Evolutionary conservation across 331 rosid species (phyloP).

Genomic region (Malus hybrid): DNA sequence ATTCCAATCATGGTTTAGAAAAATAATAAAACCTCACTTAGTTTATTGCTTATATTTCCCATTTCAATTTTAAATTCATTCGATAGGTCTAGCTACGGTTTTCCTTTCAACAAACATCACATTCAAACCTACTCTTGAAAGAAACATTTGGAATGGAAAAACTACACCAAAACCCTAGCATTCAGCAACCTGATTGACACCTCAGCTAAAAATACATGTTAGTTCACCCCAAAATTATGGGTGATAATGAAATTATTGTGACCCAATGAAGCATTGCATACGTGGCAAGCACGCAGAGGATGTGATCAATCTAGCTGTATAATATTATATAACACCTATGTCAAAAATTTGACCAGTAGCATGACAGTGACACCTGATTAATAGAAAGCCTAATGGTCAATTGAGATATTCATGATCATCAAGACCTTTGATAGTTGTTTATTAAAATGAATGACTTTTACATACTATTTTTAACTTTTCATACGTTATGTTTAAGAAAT

Average conservation of each 20-base stretch:
- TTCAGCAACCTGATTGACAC: constrained; percentile 34
- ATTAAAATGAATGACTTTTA: not conserved
- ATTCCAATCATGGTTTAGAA: constrained; percentile 20
- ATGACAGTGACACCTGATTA: constrained; percentile 6
- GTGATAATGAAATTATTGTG: not conserved
- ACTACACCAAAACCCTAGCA: constrained; percentile 30
- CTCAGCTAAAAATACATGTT: constrained; percentile 23
- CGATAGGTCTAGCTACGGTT: constrained; percentile 41
- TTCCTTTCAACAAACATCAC: constrained; percentile 44
- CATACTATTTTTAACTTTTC: no score
- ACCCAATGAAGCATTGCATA: constrained; percentile 5
- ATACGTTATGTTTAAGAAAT: no score
- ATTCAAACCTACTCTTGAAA: constrained; percentile 63
- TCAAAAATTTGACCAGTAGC: constrained; percentile 9
- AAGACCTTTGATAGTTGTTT: constrained; percentile 1
- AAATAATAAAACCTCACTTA: not conserved
- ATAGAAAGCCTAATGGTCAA: not conserved
- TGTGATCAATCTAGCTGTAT: not conserved
- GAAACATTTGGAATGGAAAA: constrained; percentile 44
- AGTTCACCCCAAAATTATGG: constrained; percentile 1
- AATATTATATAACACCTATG: not conserved
- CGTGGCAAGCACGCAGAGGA: constrained; percentile 32
- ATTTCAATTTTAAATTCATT: not conserved
- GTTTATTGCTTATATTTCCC: not conserved
- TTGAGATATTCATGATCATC: constrained; percentile 11